phyloP scores from a whole-genome alignment of 768 basidiomycete species.

The Sutorius australiensis region DNA sequence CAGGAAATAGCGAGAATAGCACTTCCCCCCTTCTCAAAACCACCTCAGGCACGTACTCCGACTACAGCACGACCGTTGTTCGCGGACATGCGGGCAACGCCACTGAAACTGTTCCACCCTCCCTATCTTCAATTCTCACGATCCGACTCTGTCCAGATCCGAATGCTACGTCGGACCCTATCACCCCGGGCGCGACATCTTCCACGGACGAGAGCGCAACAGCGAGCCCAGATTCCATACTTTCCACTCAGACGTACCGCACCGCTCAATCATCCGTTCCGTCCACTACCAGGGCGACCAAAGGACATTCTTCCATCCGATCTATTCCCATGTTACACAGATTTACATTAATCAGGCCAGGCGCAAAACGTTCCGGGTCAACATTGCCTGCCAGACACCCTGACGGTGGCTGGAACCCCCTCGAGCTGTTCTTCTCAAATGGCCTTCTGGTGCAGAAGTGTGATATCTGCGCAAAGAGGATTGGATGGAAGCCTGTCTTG shows the following conservation, averaged over 20 bases:
- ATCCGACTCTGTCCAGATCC: constrained; percentile 55
- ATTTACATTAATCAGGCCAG: constrained; percentile 83
- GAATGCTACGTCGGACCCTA: constrained; percentile 40
- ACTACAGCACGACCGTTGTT: constrained; percentile 71
- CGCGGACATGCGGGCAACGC: constrained; percentile 43
- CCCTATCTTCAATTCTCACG: constrained; percentile 71
- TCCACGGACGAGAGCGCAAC: constrained; percentile 32
- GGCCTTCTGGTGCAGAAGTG: constrained; percentile 72
- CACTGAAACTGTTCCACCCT: constrained; percentile 42
- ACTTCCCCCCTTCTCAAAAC: constrained; percentile 53
- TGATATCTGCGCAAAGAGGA: constrained; percentile 74
- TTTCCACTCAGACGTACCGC: constrained; percentile 60
- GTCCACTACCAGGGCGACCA: constrained; percentile 65
- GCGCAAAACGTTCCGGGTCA: constrained; percentile 48
- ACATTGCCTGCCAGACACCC: constrained; percentile 26
- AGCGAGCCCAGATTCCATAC: constrained; percentile 42
- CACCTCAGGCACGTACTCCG: constrained; percentile 43
- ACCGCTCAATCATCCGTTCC: constrained; percentile 51
- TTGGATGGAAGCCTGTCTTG: constrained; percentile 83
- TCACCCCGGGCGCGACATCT: constrained; percentile 36
- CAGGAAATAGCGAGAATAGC: constrained; percentile 41
- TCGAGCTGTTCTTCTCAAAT: constrained; percentile 76
- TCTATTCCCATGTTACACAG: constrained; percentile 67
- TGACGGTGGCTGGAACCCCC: constrained; percentile 63
- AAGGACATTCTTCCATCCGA: constrained; percentile 69